Base-by-base conservation (phyloP, 768 basidiomycete genomes). In the Tylopilus balloui region DNA sequence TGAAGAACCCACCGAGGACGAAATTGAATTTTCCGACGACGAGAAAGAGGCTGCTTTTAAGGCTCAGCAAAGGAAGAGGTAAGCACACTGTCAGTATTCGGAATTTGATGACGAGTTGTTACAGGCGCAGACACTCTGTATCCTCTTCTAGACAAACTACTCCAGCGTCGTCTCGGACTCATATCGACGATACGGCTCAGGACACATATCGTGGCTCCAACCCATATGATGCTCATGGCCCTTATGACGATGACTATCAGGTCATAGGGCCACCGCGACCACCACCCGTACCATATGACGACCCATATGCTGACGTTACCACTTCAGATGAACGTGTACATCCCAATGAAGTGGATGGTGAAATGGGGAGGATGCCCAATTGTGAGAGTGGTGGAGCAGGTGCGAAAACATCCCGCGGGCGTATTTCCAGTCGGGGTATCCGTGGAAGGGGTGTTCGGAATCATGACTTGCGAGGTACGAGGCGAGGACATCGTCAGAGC, bases 11-110 rank as follows among this genome's bases (percentile, higher is more conserved):
- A 88, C 75, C 2, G 92, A 90, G 17, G 80, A 91, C 47, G 95
- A 97, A 62, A 61, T 90, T 25, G 95, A 98, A 63, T 98, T 94
- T 68, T 92, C 89, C 3, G 95, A 98, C 56, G 95, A 98, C 57
- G 95, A 98, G 65, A 78, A 84, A 47, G 95, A 98, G 66, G 80
- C 81, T 15, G 83, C 81, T 24, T 78, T 84, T 62, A 88, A 78
- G 69, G 72, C 72, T 42, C 71, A 71, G 42, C 59, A 78, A 39
- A 88, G 85, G 60, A 73, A 75, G 56, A 82, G 75, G 85, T 85
- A 53, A 42, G 78, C 62, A 51, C 23, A 17, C 24, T 56, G 51
- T 28, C 28, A 27, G 44, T 54, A 12, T 27, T 41, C 5, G 6
- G 13, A 20, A 27, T 19, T 52, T 17, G 1, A 23, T 45, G 47